phyloP scores from a whole-genome alignment of 2,329 filamentous ascomycete species.

The Zasmidium citrigriseum region DNA sequence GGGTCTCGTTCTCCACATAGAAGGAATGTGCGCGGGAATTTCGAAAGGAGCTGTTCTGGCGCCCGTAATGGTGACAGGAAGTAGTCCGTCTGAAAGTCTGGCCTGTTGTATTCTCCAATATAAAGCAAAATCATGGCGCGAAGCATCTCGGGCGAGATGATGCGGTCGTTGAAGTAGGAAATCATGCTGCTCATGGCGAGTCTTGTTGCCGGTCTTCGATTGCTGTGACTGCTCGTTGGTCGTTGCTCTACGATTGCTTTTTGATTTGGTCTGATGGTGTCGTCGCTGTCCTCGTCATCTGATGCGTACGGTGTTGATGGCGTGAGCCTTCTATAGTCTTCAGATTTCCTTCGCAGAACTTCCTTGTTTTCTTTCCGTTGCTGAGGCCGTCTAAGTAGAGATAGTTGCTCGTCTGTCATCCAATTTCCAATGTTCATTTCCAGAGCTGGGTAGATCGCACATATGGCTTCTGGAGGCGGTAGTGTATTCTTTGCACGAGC shows the following conservation, averaged over 20 bases:
- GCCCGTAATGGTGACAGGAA: slow-evolving; percentile 87
- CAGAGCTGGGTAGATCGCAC: slow-evolving; percentile 85
- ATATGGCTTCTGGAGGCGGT: slow-evolving; percentile 69
- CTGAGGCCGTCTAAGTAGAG: slow-evolving; percentile 80
- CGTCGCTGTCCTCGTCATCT: slow-evolving; percentile 60
- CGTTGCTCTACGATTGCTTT: slow-evolving; percentile 1
- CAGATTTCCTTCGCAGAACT: slow-evolving; percentile 80
- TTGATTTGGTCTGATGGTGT: slow-evolving; percentile 2
- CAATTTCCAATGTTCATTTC: slow-evolving; percentile 98
- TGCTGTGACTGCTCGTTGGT: neutral
- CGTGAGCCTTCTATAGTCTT: slow-evolving; percentile 82
- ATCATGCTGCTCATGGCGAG: slow-evolving; percentile 96
- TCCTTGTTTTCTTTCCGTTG: slow-evolving; percentile 75
- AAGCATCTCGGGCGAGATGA: slow-evolving; percentile 97
- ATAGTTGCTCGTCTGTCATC: slow-evolving; percentile 99
- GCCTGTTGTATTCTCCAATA: slow-evolving; percentile 87
- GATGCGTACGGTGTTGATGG: slow-evolving; percentile 79
- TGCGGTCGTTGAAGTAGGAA: slow-evolving; percentile 94
- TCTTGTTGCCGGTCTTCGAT: slow-evolving; percentile 57
- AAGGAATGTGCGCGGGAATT: slow-evolving; percentile 94
- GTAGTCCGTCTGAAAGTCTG: slow-evolving; percentile 90
- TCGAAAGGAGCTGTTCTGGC: slow-evolving; percentile 76
- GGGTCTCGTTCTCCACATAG: slow-evolving; percentile 94
- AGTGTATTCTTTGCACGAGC: slow-evolving; percentile 45
- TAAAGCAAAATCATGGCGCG: slow-evolving; percentile 98